These are phyloP conservation scores for Wickerhamomyces xylosicus DNA, from an alignment of 805 yeast species.

Conservation along the genomic window DNA sequence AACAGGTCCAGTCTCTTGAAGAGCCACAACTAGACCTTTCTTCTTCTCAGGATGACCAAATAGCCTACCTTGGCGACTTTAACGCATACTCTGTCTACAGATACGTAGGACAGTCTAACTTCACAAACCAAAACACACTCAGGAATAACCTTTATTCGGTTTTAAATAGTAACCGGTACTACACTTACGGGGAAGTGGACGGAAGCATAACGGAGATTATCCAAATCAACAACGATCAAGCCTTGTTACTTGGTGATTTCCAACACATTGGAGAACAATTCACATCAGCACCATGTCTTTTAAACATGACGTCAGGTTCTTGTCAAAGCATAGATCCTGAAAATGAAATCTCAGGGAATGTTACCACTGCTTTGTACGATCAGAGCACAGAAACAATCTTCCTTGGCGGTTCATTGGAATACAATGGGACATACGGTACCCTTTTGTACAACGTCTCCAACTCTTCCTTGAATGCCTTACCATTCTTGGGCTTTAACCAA, in stretches of 20 bases:
- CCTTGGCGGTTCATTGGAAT: conserved; percentile 71
- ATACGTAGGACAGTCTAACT: conserved; percentile 26
- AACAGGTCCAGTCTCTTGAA: not conserved
- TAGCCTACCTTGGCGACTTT: conserved; percentile 25
- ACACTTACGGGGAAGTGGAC: conserved; percentile 11
- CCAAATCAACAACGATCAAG: conserved; percentile 22
- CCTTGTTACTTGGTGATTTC: conserved; percentile 22
- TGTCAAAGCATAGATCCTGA: conserved; percentile 19
- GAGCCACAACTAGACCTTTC: conserved; percentile 14
- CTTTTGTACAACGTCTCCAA: conserved; percentile 49
- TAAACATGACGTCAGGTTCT: conserved; percentile 21
- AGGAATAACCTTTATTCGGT: conserved; percentile 12
- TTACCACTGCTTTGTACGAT: conserved; percentile 40
- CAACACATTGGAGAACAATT: conserved; percentile 12
- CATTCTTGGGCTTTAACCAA: conserved; percentile 70
- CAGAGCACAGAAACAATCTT: conserved; percentile 39
- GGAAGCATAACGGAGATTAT: conserved; percentile 15
- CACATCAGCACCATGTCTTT: conserved; percentile 22
- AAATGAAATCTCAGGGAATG: conserved; percentile 22
- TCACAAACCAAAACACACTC: conserved; percentile 15
- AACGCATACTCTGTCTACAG: conserved; percentile 24
- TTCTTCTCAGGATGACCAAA: conserved; percentile 11
- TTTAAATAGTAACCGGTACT: conserved; percentile 8
- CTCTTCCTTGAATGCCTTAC: conserved; percentile 33
- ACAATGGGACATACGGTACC: conserved; percentile 43